phyloP scores from a whole-genome alignment of 1,139 yeast genomes.

The Saccharomyces hybrid region DNA sequence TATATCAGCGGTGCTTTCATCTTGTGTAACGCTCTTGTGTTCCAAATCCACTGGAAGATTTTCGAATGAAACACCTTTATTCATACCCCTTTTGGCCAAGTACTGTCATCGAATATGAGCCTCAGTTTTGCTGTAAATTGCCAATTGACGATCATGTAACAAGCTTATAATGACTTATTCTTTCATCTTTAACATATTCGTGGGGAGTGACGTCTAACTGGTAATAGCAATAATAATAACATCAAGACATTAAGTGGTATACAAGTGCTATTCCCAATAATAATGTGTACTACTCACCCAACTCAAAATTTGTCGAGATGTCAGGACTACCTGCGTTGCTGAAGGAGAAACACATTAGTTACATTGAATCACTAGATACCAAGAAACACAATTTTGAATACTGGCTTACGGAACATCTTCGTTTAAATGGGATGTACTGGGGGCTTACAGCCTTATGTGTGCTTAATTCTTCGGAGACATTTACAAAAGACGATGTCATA shows the following conservation, averaged over 20 bases:
- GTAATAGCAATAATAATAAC: neutral
- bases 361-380: conserved; percentile 44
- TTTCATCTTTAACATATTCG: neutral
- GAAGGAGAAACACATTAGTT: conserved; percentile 45
- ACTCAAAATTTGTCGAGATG: neutral
- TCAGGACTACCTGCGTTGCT: conserved; percentile 14
- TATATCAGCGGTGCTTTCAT: neutral
- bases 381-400: conserved; percentile 59
- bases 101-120: neutral
- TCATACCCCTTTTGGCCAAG: neutral
- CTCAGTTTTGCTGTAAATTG: neutral
- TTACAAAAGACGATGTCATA: conserved; percentile 55
- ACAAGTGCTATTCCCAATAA: neutral
- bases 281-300: neutral
- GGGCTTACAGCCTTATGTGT: conserved; percentile 72
- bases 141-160: neutral
- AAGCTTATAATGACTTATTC: neutral
- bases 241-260: neutral
- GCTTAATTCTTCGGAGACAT: conserved; percentile 48
- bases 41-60: neutral
- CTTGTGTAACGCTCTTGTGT: neutral
- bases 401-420: conserved; percentile 84
- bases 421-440: conserved; percentile 93
- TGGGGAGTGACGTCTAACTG: neutral
- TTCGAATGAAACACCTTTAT: neutral